A percentile compares a stretch with the other conserved stretches of the same genome.
These are phyloP conservation scores for Sophora flavescens DNA, from an alignment of 306 rosid genomes.

Conservation along the genomic window DNA sequence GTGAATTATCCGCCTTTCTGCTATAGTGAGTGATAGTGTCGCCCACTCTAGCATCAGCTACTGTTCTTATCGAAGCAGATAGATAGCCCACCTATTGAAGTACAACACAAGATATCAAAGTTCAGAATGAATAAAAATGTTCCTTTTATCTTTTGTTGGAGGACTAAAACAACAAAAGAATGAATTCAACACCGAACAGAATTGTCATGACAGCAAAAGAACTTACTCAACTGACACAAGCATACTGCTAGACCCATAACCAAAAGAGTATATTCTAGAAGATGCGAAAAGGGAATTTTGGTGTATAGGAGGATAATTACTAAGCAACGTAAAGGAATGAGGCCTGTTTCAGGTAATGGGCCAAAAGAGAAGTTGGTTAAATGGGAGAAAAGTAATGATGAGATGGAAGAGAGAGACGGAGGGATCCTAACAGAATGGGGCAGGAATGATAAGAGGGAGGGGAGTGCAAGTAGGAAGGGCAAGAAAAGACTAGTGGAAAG, in stretches of 20 bases:
- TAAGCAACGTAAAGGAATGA: too few species aligned
- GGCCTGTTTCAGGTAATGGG: not conserved
- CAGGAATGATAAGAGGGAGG: not conserved
- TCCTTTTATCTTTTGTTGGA: constrained; percentile 32
- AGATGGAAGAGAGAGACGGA: not conserved
- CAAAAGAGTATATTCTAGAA: not conserved
- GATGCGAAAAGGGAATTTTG: not conserved
- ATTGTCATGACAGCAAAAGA: constrained; percentile 16
- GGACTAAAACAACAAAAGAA: constrained; percentile 23
- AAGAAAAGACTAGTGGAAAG: not conserved
- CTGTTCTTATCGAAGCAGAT: constrained; percentile 95
- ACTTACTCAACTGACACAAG: not conserved
- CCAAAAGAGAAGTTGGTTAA: not conserved
- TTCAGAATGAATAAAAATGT: constrained; percentile 14
- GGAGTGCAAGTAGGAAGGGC: not conserved
- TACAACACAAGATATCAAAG: constrained; percentile 39
- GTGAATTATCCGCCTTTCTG: constrained; percentile 73
- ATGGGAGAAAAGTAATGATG: not conserved
- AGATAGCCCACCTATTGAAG: constrained; percentile 83
- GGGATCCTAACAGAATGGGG: not conserved
- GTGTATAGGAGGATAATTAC: too few species aligned
- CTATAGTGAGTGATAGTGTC: constrained; percentile 78
- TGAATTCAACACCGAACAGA: constrained; percentile 19
- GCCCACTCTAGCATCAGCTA: constrained; percentile 97
- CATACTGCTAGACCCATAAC: not conserved